Evolutionary conservation across 148 eudicot genomes (phyloP), one percentile per base, ranked within the genome.

Genomic region (Beta vulgaris): DNA sequence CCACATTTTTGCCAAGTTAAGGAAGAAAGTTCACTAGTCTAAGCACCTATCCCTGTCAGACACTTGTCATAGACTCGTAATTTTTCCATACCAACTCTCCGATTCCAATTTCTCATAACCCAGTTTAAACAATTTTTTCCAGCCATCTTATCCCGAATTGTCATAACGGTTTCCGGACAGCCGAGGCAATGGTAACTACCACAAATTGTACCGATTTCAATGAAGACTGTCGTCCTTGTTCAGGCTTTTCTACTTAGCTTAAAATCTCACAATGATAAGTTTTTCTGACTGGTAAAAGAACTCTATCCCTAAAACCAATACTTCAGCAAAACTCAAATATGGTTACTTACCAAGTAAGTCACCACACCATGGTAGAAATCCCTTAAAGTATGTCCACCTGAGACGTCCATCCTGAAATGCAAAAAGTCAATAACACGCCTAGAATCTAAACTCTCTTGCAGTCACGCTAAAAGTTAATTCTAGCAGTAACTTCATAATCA

Each of bases 331-430:
- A 55, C 2, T 14, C 13, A 69, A 69, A 58, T 3, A 15, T 71
- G 21, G 36, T 19, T 74, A 25, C 54, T 66, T 73, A 81, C 84
- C 84, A 59, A 69, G 77, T 81, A 79, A 69, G 71, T 86, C 61
- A 92, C 99, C 15, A 95, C 91, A 21, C 92, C 98, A 21, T 69
- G 66, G 78, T 79, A 95, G 76, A 91, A 78, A 55, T 79, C 82
- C n/a, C 97, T 86, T 25, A 95, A 80, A 60, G 91, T 81, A 69
- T 29, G 99, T 37, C 97, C 97, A 68, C 99, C 98, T 40, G 94
- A 78, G 58, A 95, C 92, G 76, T 95, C 99, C 73, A 72, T 73
- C 62, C 99, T 95, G 86, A 73, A 80, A 49, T 35, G 72, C 57
- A 83, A 74, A 18, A 58, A 68, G 68, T 68, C 53, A 78, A 49